phyloP scores from a whole-genome alignment of 176 grass and related monocot genomes.

The Juncus inflexus region DNA sequence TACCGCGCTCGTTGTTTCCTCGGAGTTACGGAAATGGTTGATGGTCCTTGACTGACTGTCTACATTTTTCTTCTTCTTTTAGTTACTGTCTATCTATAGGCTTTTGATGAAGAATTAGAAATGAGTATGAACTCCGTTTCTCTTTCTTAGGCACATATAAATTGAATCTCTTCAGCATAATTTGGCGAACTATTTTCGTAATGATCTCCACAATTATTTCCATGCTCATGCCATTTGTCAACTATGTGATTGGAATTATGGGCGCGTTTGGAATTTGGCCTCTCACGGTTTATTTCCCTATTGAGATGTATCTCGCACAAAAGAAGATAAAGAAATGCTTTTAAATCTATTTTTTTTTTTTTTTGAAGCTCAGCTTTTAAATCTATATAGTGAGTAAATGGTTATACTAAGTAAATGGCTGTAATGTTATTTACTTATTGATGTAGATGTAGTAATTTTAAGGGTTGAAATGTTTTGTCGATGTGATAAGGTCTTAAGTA shows the following conservation, averaged over 20 bases:
- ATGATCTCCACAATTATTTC: conserved; percentile 59
- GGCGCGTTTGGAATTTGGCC: conserved; percentile 93
- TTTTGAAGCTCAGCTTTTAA: conserved; percentile 42
- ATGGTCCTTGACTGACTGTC: too few species aligned
- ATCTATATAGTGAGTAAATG: too few species aligned
- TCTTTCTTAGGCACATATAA: conserved; percentile 12
- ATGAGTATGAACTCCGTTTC: conserved; percentile 26
- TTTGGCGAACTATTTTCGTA: conserved; percentile 61
- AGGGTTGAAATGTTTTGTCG: too few species aligned
- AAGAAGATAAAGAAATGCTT: conserved; percentile 30
- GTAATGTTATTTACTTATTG: too few species aligned
- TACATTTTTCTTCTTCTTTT: too few species aligned
- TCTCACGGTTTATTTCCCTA: conserved; percentile 83
- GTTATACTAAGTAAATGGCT: background rate
- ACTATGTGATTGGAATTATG: conserved; percentile 60
- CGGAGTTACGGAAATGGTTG: too few species aligned
- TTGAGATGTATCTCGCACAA: conserved; percentile 92
- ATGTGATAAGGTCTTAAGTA: too few species aligned
- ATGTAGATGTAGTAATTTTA: too few species aligned
- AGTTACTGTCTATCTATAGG: too few species aligned
- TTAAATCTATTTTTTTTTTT: conserved; percentile 42
- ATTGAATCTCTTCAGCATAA: conserved; percentile 45
- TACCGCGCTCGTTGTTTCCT: too few species aligned
- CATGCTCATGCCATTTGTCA: conserved; percentile 88
- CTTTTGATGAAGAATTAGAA: too few species aligned